Evolutionary conservation across 768 basidiomycete genomes (phyloP), one percentile per base, ranked within the genome.

Genomic region (Tricholoma sp.): DNA sequence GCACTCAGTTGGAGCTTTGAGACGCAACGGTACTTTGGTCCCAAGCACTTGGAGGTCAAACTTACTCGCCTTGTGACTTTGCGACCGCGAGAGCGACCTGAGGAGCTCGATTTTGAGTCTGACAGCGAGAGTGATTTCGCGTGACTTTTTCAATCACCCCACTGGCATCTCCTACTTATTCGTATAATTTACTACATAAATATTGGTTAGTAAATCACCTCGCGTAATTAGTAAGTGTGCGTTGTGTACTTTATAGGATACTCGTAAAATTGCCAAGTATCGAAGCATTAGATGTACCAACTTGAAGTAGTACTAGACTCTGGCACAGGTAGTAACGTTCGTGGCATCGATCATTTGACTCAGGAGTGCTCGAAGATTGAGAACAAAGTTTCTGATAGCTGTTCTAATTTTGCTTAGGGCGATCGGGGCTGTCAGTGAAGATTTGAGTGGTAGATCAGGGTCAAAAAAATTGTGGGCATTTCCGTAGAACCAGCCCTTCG

Each of bases 1-100:
- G 16, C 50, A 46, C 56, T 58, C 54, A 79, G 79, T 57, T 86
- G 85, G 86, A 83, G 83, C 64, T 86, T 89, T 68, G 82, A 86
- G 69, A 83, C 81, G 29, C 78, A 80, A 61, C 76, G 84, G 34
- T 88, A 89, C 72, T 88, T 89, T 64, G 86, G 85, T 47, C 70
- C 76, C 59, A 71, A 75, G 43, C 79, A 81, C 60, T 63, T 74
- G 35, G 76, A 82, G 69, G 76, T 87, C 66, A 81, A 75, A 61
- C 66, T 72, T 66, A 79, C 79, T 57, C 72, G 74, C 60, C 67
- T 82, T 50, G 77, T 82, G 18, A 68, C 67, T 54, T 71, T 80
- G 60, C 71, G 74, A 53, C 79, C 76, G 50, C 67, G 62, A 59
- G 74, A 74, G 61, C 61, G 64, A 39, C 66, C 68, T 37, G 71